phyloP scores from a whole-genome alignment of 441 rosid species.

The Cnidoscolus chayamansa region DNA sequence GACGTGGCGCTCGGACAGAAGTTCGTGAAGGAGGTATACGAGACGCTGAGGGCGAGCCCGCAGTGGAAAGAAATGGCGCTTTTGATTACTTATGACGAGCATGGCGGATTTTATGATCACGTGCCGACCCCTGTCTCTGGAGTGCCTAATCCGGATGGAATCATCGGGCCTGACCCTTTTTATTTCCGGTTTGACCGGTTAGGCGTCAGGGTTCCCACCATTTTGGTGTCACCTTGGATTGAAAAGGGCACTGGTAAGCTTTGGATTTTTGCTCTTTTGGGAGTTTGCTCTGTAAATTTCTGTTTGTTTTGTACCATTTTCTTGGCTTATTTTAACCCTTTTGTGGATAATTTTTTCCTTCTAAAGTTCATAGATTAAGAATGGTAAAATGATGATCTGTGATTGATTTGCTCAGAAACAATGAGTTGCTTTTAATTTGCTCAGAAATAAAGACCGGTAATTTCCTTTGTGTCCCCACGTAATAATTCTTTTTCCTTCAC shows the following conservation, averaged over 20 bases:
- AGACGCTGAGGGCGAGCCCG: conserved; percentile 75
- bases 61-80: conserved; percentile 95
- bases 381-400: background rate
- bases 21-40: conserved; percentile 91
- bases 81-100: conserved; percentile 86
- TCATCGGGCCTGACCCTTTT: conserved; percentile 79
- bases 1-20: conserved; percentile 80
- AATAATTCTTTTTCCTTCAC: too few species aligned
- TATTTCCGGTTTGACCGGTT: conserved; percentile 77
- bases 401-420: background rate
- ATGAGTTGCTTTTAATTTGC: background rate
- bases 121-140: conserved; percentile 74
- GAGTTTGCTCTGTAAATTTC: background rate
- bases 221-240: conserved; percentile 83
- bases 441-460: background rate
- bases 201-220: conserved; percentile 86
- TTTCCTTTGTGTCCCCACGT: background rate
- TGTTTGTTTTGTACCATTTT: background rate
- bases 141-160: conserved; percentile 91
- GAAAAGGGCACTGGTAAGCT: conserved; percentile 81
- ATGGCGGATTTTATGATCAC: conserved; percentile 91
- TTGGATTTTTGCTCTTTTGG: background rate
- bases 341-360: background rate
- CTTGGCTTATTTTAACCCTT: background rate
- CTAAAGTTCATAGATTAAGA: background rate